Conservation (phyloP, 768 basidiomycete genomes). For the Tubosaeta sp. region DNA sequence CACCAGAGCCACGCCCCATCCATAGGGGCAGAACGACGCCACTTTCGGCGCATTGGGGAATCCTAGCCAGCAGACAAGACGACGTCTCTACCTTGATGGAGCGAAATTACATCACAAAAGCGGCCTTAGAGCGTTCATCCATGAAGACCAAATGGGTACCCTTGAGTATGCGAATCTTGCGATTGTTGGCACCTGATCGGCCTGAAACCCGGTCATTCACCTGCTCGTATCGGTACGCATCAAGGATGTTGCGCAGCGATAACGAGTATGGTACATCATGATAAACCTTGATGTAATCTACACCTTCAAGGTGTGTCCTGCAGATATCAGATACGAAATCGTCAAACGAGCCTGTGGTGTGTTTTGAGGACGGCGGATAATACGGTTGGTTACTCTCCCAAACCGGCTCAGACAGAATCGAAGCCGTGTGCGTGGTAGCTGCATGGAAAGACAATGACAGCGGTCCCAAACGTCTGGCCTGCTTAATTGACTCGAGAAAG, state of each 20-base stretch:
- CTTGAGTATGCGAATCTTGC: constrained; percentile 44
- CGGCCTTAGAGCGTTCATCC: constrained; percentile 44
- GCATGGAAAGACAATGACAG: constrained; percentile 49
- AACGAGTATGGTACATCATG: constrained; percentile 49
- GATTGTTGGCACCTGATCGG: constrained; percentile 26
- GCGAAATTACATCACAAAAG: constrained; percentile 35
- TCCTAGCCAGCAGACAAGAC: constrained; percentile 10
- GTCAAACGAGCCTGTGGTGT: constrained; percentile 4
- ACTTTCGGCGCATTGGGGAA: constrained; percentile 18
- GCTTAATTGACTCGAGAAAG: constrained; percentile 41
- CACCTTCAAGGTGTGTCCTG: constrained; percentile 23
- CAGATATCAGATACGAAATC: constrained; percentile 13
- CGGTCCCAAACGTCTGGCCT: constrained; percentile 37
- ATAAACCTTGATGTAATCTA: constrained; percentile 57
- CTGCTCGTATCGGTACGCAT: constrained; percentile 43
- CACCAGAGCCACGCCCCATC: neutral
- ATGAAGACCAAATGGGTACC: constrained; percentile 46
- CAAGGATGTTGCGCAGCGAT: constrained; percentile 45
- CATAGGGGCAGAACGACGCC: constrained; percentile 20
- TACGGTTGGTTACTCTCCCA: constrained; percentile 25
- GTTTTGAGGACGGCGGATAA: constrained; percentile 14
- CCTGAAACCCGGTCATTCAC: constrained; percentile 7
- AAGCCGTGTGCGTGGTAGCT: constrained; percentile 16
- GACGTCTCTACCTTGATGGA: constrained; percentile 15
- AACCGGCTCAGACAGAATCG: constrained; percentile 13